Evolutionary conservation across 495 filamentous ascomycete species (phyloP), one percentile per base, ranked within the genome.

Genomic region (Aspergillus diversus): DNA sequence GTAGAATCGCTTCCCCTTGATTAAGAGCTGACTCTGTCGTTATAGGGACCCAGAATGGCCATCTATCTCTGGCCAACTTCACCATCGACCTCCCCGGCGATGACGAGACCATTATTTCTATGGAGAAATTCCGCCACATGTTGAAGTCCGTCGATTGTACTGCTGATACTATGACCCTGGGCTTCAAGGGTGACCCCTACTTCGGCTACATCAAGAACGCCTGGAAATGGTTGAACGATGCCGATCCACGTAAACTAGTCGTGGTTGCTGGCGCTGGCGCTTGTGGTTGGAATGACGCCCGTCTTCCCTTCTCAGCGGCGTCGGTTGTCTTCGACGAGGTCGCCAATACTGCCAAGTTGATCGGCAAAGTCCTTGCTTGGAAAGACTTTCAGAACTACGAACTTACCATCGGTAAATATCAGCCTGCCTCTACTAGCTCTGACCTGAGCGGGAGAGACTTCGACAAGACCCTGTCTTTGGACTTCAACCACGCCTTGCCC

Each of bases 191-290:
- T 54, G 64, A 72, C 31, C 51, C 51, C 3, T 65, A 71, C 5
- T 78, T 73, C 48, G 48, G 33, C 1, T 75, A 76, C 59, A 66
- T 72, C 12, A 66, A 73, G 55, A 33, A 51, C 9, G 61, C 64
- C 39, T 81, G 78, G 76, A 56, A 71, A 59, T 81, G 78, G 78
- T 67, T 77, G 16, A 80, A 81, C 51, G 73, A 71, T 9, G 63
- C 57, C 9, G 69, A 72, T 43, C 66, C 76, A 47, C 68, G 69
- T 48, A 71, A 63, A n/a, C 72, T 81, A 33, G 52, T 80, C 3
- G 62, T 80, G 49, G 71, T 79, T 17, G 75, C 77, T n/a, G 77
- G 75, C 16, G 57, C 53, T 16, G 69, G 67, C 16, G 69, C 78
- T 46, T 81, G 78, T 58, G 69, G 71, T 8, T 73, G 69, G 66